Conservation (phyloP, 805 yeast species). For the Zygosaccharomyces bailii region DNA sequence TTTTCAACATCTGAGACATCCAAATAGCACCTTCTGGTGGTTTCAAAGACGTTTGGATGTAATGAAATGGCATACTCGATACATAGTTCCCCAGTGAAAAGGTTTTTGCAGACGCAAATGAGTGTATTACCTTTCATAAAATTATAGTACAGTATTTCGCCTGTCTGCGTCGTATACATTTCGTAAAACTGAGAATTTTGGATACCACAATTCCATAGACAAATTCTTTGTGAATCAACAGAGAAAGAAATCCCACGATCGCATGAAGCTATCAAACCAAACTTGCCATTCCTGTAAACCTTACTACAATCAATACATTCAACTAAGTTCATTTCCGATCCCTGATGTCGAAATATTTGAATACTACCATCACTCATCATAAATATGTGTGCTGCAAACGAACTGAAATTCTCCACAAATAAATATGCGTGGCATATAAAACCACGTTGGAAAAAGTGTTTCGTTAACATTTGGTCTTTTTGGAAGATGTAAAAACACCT, state of each 20-base stretch:
- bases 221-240: neutral
- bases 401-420: slow-evolving; percentile 1
- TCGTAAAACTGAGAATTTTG: neutral
- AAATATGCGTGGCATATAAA: slow-evolving; percentile 3
- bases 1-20: neutral
- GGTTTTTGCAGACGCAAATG: slow-evolving; percentile 7
- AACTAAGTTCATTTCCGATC: neutral
- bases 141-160: slow-evolving; percentile 3
- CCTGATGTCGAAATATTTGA: neutral
- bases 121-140: neutral
- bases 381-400: slow-evolving; percentile 8
- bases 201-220: neutral
- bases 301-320: neutral
- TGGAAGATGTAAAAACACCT: slow-evolving; percentile 7
- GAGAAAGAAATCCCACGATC: neutral
- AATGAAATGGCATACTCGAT: slow-evolving; percentile 2
- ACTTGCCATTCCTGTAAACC: neutral
- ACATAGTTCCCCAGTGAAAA: slow-evolving; percentile 5
- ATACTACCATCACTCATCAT: slow-evolving; percentile 6
- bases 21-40: slow-evolving; percentile 3
- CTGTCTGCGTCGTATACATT: neutral
- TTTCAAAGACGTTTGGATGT: neutral
- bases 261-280: neutral
- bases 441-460: neutral
- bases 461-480: neutral